Evolutionary conservation across 1,284 basidiomycete species (phyloP).

Genomic region (Cutaneotrichosporon sp.): DNA sequence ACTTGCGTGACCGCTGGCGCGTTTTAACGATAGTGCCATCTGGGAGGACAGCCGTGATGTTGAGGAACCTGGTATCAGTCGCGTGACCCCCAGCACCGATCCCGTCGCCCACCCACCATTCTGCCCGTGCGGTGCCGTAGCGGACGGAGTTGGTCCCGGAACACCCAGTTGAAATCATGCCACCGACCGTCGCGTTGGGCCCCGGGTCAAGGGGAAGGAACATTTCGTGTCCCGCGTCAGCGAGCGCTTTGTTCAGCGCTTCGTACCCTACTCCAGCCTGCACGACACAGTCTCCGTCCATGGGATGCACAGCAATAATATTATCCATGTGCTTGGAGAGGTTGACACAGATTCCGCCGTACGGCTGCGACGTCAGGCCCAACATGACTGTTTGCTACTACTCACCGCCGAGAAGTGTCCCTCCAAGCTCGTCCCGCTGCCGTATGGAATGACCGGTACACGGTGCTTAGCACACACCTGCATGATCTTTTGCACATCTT

Average conservation of each 20-base stretch:
- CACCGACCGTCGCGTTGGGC: slow-evolving; percentile 71
- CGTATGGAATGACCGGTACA: slow-evolving; percentile 38
- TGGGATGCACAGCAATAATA: slow-evolving; percentile 60
- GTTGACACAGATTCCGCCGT: slow-evolving; percentile 75
- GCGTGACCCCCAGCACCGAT: background rate
- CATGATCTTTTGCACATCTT: slow-evolving; percentile 35
- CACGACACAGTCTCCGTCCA: slow-evolving; percentile 72
- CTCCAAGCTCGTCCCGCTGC: slow-evolving; percentile 38
- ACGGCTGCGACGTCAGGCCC: slow-evolving; percentile 26
- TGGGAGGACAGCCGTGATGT: slow-evolving; percentile 71
- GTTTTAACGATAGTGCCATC: slow-evolving; percentile 89
- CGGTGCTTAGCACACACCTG: slow-evolving; percentile 29
- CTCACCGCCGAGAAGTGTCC: slow-evolving; percentile 29
- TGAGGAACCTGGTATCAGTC: slow-evolving; percentile 14
- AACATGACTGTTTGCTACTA: background rate
- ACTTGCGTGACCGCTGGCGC: slow-evolving; percentile 74
- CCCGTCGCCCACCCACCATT: slow-evolving; percentile 58
- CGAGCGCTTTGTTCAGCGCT: slow-evolving; percentile 69
- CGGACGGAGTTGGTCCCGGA: slow-evolving; percentile 70
- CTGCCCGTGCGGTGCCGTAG: slow-evolving; percentile 74
- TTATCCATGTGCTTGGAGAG: slow-evolving; percentile 70
- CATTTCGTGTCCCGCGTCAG: slow-evolving; percentile 64
- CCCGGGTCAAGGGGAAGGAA: slow-evolving; percentile 76
- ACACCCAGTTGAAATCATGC: slow-evolving; percentile 75
- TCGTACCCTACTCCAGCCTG: slow-evolving; percentile 78